Evolutionary conservation across 805 yeast genomes (phyloP), one percentile per base, ranked within the genome.

Genomic region (Clavispora asparagi): DNA sequence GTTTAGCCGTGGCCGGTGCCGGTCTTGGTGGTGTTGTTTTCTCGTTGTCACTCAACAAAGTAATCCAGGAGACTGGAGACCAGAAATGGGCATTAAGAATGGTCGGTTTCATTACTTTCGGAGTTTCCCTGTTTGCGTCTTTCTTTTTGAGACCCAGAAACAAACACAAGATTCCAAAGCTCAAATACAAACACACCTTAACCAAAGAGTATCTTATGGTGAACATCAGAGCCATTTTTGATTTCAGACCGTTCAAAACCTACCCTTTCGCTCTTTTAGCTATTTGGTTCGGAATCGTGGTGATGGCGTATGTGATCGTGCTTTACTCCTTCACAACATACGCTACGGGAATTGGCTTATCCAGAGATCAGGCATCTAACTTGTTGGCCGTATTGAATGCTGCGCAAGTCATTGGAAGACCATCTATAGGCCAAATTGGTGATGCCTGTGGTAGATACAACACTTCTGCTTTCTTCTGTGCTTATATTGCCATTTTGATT

Each of bases 21-120:
- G 77, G 79, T 19, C 46, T 75, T 3, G 83, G 82, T 4, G 83
- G 83, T 17, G 60, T 77, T 11, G 64, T 71, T 6, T 77, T 71
- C 59, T 68, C 79, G 6, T 64, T 78, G 44, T 62, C 65, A 30
- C 55, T 74, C n/a, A 65, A 70, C 46, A 58, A 59, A 42, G 57
- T 78, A 43, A 68, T 76, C 36, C 58, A 63, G 30, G 28, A 50
- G 13, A 65, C 75, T 19, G 79, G 78, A 1, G 63, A 67, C 51
- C 71, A 66, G 40, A 54, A 57, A 33, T 76, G 79, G 78, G 74
- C 78, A 0, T 58, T 72, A 43, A 54, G 80, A 48, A 60, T 68
- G 48, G 57, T 63, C 17, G 79, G 70, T 8, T 47, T 68, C 39
- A 63, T 65, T 8, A 57, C 66, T 11, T 52, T 66, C 39, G 60